Conservation (phyloP, 345 rosid genomes). For the Gossypium thurberi region DNA sequence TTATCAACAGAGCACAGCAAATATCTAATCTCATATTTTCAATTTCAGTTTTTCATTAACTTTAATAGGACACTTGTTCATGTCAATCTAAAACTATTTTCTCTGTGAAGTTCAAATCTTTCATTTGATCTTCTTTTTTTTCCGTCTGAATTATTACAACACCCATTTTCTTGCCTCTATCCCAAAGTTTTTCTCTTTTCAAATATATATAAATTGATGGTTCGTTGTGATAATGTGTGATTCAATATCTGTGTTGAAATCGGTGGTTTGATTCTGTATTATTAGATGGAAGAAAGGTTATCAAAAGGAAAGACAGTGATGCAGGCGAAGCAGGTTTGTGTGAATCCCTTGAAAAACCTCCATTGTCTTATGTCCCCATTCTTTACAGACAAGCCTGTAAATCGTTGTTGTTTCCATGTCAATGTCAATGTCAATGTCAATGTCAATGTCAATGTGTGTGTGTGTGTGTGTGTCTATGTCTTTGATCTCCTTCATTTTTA, state of each 20-base stretch:
- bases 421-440: too few species aligned
- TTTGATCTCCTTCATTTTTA: background rate
- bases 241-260: constrained; percentile 18
- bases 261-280: constrained; percentile 42
- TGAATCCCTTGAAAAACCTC: background rate
- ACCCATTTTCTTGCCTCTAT: background rate
- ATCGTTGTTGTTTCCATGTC: background rate
- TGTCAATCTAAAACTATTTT: constrained; percentile 3
- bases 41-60: background rate
- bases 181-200: constrained; percentile 3
- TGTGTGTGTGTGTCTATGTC: too few species aligned
- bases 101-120: background rate
- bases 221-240: constrained; percentile 12
- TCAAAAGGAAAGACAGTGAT: constrained; percentile 90
- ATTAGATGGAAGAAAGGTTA: constrained; percentile 44
- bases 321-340: constrained; percentile 84
- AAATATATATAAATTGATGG: background rate
- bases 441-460: too few species aligned
- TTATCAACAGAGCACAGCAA: background rate
- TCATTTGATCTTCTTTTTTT: background rate
- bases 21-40: background rate
- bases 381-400: background rate
- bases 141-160: background rate
- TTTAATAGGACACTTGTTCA: background rate
- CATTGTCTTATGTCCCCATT: background rate